These are phyloP conservation scores for Calonectria ilicicola DNA, from an alignment of 2,329 filamentous ascomycete genomes.

Conservation along the genomic window DNA sequence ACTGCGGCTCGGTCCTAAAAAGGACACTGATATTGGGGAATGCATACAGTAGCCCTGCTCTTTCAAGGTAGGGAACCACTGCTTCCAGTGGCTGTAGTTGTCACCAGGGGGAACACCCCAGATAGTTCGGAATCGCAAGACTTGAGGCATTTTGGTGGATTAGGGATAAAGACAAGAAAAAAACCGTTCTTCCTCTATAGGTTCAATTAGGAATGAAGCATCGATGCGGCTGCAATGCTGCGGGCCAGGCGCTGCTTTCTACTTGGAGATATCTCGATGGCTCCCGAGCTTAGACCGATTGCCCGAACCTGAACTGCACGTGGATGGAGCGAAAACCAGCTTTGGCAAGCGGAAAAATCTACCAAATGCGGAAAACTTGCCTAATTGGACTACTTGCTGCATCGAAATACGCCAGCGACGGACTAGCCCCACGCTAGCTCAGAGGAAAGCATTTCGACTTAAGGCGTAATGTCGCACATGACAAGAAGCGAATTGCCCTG, in stretches of 20 bases:
- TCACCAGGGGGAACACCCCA: conserved; percentile 23
- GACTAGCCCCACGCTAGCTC: background rate
- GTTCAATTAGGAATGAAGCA: background rate
- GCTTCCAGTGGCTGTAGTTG: conserved; percentile 24
- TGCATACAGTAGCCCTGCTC: conserved; percentile 27
- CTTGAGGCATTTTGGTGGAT: conserved; percentile 9
- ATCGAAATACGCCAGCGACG: background rate
- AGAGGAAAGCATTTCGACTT: background rate
- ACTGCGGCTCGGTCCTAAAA: background rate
- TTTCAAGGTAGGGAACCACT: conserved; percentile 28
- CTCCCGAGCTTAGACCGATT: conserved; percentile 7
- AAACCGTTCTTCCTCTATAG: background rate
- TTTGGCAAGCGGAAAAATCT: conserved; percentile 15
- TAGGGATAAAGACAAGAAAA: background rate
- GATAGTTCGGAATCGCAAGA: conserved; percentile 24
- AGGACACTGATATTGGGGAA: background rate
- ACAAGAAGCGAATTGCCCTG: background rate
- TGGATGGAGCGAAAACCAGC: background rate
- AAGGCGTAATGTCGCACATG: conserved; percentile 17
- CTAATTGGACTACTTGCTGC: conserved; percentile 12
- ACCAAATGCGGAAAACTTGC: conserved; percentile 22
- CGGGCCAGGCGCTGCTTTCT: conserved; percentile 10
- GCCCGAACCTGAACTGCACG: background rate
- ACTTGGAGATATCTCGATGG: background rate
- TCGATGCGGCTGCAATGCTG: background rate